Conservation (phyloP, 2,329 filamentous ascomycete species). For the Pseudogymnoascus sp. region DNA sequence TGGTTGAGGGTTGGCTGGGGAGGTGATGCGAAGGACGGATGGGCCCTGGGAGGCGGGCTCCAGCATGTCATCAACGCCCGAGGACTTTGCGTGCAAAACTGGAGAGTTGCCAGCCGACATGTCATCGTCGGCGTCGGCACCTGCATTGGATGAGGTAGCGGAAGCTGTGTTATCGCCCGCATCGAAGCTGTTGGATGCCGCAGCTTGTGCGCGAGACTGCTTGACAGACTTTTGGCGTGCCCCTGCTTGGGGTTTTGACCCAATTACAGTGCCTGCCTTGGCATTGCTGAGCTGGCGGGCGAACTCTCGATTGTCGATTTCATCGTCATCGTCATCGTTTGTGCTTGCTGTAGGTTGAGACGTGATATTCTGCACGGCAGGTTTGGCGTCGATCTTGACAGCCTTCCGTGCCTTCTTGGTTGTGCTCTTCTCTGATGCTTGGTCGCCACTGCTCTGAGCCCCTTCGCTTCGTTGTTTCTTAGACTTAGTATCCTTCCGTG, state of each 20-base stretch:
- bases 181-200: conserved; percentile 31
- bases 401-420: conserved; percentile 19
- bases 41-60: conserved; percentile 63
- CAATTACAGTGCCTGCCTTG: conserved; percentile 56
- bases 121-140: conserved; percentile 74
- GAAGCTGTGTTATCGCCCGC: conserved; percentile 43
- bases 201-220: conserved; percentile 51
- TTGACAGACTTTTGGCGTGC: conserved; percentile 53
- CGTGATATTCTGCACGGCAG: neutral
- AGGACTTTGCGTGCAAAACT: conserved; percentile 46
- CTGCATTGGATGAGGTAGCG: conserved; percentile 58
- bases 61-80: conserved; percentile 87
- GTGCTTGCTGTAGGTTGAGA: neutral
- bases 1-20: conserved; percentile 51
- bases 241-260: conserved; percentile 46
- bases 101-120: conserved; percentile 65
- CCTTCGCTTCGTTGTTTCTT: conserved; percentile 24
- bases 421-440: conserved; percentile 16
- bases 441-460: conserved; percentile 20
- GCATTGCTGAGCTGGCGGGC: conserved; percentile 64
- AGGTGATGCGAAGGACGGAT: conserved; percentile 71
- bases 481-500: conserved; percentile 22
- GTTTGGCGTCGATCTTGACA: conserved; percentile 3
- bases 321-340: conserved; percentile 39
- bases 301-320: conserved; percentile 66